Conservation (phyloP, 768 basidiomycete species). For the Hypsizygus marmoreus region DNA sequence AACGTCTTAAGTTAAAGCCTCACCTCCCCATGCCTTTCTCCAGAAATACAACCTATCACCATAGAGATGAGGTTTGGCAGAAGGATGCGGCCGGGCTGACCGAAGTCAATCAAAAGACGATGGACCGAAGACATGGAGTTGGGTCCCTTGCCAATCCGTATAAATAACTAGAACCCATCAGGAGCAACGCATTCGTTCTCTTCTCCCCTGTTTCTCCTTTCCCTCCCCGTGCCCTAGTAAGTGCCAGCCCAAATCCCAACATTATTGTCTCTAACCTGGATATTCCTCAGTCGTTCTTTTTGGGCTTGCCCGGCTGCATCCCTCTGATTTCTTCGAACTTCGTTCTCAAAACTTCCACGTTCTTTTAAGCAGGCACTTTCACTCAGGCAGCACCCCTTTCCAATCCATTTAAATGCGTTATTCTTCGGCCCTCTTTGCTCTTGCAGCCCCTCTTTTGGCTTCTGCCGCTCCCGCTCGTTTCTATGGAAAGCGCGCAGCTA, state of each 20-base stretch:
- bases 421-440: constrained; percentile 41
- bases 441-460: constrained; percentile 45
- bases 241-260: constrained; percentile 16
- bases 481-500: constrained; percentile 40
- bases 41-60: constrained; percentile 23
- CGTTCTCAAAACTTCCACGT: constrained; percentile 36
- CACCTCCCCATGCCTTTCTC: too few relatives aligned
- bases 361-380: constrained; percentile 46
- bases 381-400: constrained; percentile 31
- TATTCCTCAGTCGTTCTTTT: constrained; percentile 42
- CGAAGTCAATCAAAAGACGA: constrained; percentile 31
- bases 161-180: constrained; percentile 30
- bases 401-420: constrained; percentile 59
- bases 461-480: constrained; percentile 52
- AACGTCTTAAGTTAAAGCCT: background rate
- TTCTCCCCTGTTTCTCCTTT: constrained; percentile 28
- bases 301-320: constrained; percentile 77
- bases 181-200: constrained; percentile 16
- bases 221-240: constrained; percentile 39
- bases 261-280: constrained; percentile 8
- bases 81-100: constrained; percentile 23
- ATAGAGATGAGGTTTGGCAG: constrained; percentile 29
- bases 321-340: constrained; percentile 43
- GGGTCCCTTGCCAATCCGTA: constrained; percentile 30
- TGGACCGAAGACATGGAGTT: constrained; percentile 18